Evolutionary conservation across 2,329 filamentous ascomycete genomes (phyloP), one percentile per base, ranked within the genome.

Genomic region (Ophiostoma populinum): DNA sequence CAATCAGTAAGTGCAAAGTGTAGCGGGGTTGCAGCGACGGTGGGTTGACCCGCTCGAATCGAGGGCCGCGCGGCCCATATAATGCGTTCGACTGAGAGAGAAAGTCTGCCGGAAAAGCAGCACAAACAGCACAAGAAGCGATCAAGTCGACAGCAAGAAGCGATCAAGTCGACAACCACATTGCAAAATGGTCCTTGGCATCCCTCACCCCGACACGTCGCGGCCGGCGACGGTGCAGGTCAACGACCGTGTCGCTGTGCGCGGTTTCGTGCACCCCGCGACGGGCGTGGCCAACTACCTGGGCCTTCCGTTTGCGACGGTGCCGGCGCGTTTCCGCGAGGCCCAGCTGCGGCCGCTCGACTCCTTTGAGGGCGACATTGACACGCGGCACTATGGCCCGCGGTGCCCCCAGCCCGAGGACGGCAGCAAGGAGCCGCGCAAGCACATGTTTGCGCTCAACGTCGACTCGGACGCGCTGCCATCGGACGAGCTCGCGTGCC

Each of bases 211-310:
- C 17, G 28, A 30, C 18, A 30, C 28, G 28, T 30, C 28, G 11
- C 19, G 13, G 17, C 15, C 34, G 4, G 20, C 28, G 22, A 18
- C 20, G 7, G 33, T 41, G 6, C 30, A 21, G 15, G 27, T 31
- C 9, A 25, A 12, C 16, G 10, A 22, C 4, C 22, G 16, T 10
- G 36, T 29, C 9, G 12, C 29, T 11, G 8, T 41, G 20, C 19
- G 24, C 15, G 39, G 39, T 7, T 41, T 39, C 22, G 16, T 41
- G 12, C 36, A 30, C 28, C 28, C 39, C 11, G 34, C 30, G 11
- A 34, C 33, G 24, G 34, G 36, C 30, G 36, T 41, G 15, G 34
- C 36, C 34, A 41, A 41, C 34, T 41, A 36, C 19, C 39, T 41
- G 21, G 35, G 35, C 18, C 24, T 41, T 16, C 34, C 34, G 8